Base-by-base conservation (phyloP, 768 basidiomycete genomes). In the Kwoniella mangroviensis region DNA sequence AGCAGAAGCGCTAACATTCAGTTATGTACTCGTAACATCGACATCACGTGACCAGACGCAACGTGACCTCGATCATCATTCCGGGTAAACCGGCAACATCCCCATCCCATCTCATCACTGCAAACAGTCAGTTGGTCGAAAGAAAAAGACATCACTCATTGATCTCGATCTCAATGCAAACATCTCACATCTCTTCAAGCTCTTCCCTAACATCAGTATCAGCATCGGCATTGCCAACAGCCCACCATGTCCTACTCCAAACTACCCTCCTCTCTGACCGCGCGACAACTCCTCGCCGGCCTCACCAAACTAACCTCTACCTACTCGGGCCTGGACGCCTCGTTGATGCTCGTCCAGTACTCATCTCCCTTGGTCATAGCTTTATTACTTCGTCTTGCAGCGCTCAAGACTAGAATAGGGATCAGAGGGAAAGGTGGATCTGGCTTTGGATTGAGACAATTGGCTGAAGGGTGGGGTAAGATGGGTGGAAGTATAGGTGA, bases 341-440 rank as follows among this genome's bases (percentile, higher is more conserved):
- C 74, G 1, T 65, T 83, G 40, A 83, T 81, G 80, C 63, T 83
- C 4, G 70, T 74, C 24, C 80, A 81, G 45, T 83, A 81, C 63
- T 77, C 82, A 2, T 71, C 81, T 0, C 78, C 77, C 10, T 45
- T 81, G 42, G 66, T 81, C 52, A 75, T 81, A n/a, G 71, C 79
- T n/a, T 58, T 81, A 15, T 59, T 82, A 5, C 70, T 79, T 9
- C 62, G 71, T 4, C 69, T 79, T 15, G 74, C 75, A 10, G 58
- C 70, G n/a, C 62, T 79, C 22, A 40, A 74, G 49, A 67, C 74
- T 19, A 45, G 45, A 40, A 59, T 71, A 41, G 63, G 71, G 65
- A 40, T 43, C 34, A 22, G 56, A 41, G 64, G 41, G 43, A 41
- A 34, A 28, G 67, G 71, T 17, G 70, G 72, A 19, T 63, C 61